Conservation (phyloP, 768 basidiomycete genomes). For the Termitomyces sp. region DNA sequence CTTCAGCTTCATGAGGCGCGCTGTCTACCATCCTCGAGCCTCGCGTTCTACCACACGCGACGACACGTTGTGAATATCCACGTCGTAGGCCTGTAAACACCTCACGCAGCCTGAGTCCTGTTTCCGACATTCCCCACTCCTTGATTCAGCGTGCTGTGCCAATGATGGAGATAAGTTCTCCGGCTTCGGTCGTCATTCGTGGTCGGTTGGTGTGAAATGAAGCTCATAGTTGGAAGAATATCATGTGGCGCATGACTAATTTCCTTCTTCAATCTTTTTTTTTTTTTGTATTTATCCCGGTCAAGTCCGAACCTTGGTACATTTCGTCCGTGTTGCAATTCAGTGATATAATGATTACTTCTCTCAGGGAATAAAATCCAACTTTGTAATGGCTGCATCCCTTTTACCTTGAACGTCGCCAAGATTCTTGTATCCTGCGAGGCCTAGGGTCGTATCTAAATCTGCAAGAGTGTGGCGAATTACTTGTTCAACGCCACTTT, state of each 20-base stretch:
- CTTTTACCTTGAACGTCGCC: constrained; percentile 59
- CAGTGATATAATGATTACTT: not conserved
- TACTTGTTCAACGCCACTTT: constrained; percentile 72
- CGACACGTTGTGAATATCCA: not conserved
- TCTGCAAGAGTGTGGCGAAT: constrained; percentile 64
- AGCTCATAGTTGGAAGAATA: no score
- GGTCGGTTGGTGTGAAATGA: no score
- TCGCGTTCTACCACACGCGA: no score
- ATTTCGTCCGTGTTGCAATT: not conserved
- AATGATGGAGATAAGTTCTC: not conserved
- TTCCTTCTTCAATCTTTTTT: not conserved
- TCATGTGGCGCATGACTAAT: not conserved
- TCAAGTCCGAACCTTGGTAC: not conserved
- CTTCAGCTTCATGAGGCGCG: not conserved
- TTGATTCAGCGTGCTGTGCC: not conserved
- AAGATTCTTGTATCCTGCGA: constrained; percentile 52
- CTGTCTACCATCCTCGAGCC: not conserved
- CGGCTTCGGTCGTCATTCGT: not conserved
- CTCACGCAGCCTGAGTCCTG: not conserved
- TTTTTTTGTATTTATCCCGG: not conserved
- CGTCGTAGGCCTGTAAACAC: not conserved
- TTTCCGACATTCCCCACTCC: no score
- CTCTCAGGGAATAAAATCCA: constrained; percentile 23
- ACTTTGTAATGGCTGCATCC: constrained; percentile 41
- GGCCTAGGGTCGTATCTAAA: constrained; percentile 56